Conservation (phyloP, 2,329 filamentous ascomycete species). For the Leptoxyphium fumago region DNA sequence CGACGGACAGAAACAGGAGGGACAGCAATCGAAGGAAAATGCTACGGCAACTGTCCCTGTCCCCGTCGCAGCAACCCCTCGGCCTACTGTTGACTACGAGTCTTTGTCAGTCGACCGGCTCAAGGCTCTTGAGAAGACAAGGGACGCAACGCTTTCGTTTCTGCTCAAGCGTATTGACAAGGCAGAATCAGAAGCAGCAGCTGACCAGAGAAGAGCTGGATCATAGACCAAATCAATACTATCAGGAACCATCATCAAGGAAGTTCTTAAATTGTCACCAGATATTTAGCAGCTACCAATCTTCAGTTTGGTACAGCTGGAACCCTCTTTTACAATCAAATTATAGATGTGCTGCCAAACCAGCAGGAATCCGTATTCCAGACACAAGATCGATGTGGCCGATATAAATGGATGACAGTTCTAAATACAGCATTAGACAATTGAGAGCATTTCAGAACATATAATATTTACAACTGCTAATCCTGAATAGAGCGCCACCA, state of each 20-base stretch:
- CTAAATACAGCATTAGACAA: too few species aligned
- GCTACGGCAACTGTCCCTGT: slow-evolving; percentile 5
- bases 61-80: slow-evolving; percentile 2
- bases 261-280: too few species aligned
- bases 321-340: too few species aligned
- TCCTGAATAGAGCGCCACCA: background rate
- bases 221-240: too few species aligned
- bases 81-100: slow-evolving; percentile 24
- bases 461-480: background rate
- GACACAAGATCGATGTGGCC: too few species aligned
- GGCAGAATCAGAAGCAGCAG: slow-evolving; percentile 23
- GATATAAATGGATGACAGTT: too few species aligned
- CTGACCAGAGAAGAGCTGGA: too few species aligned
- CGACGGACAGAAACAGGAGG: slow-evolving; percentile 1
- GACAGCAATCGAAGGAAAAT: background rate
- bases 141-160: slow-evolving; percentile 38
- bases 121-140: slow-evolving; percentile 31
- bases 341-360: too few species aligned
- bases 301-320: too few species aligned
- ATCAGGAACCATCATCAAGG: too few species aligned
- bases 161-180: slow-evolving; percentile 39
- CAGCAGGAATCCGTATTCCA: too few species aligned
- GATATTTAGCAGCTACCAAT: too few species aligned
- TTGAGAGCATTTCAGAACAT: background rate
- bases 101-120: slow-evolving; percentile 27